These are phyloP conservation scores for Ganoderma lucidum DNA, from an alignment of 1,284 basidiomycete genomes.

Conservation along the genomic window DNA sequence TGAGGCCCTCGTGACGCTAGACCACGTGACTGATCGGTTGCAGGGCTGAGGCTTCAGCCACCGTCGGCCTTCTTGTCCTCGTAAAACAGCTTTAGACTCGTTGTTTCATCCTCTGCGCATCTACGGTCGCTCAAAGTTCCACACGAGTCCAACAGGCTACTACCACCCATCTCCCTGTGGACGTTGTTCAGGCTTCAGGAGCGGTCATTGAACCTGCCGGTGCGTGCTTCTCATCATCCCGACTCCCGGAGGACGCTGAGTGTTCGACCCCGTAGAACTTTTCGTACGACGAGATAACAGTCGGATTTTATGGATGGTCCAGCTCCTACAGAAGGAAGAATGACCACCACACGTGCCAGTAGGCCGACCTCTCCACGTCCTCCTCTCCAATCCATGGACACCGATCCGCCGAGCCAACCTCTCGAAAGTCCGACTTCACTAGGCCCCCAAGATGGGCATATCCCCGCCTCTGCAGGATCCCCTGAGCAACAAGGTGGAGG, in stretches of 20 bases:
- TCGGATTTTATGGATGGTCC: neutral
- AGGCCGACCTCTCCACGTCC: neutral
- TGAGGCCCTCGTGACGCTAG: neutral
- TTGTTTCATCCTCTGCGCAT: neutral
- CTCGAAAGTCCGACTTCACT: slow-evolving; percentile 1
- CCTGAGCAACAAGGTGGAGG: slow-evolving; percentile 9
- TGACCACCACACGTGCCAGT: slow-evolving; percentile 1
- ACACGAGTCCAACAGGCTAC: neutral
- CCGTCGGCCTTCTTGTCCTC: neutral
- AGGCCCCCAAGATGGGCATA: neutral
- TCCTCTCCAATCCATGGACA: slow-evolving; percentile 4
- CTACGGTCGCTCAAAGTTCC: neutral
- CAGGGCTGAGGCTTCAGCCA: slow-evolving; percentile 10
- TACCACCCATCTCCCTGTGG: neutral
- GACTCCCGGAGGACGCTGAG: neutral
- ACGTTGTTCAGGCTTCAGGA: neutral
- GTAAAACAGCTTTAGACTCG: neutral
- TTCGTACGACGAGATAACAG: neutral
- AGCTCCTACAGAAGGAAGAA: neutral
- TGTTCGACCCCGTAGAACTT: neutral
- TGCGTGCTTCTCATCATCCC: neutral
- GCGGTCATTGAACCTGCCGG: neutral
- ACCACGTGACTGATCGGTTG: slow-evolving; percentile 11
- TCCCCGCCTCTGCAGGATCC: neutral
- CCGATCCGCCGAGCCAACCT: neutral